A percentile compares a stretch with the other conserved stretches of the same genome.
Conservation (phyloP, 176 grass and related monocot genomes). For the Ananas comosus region DNA sequence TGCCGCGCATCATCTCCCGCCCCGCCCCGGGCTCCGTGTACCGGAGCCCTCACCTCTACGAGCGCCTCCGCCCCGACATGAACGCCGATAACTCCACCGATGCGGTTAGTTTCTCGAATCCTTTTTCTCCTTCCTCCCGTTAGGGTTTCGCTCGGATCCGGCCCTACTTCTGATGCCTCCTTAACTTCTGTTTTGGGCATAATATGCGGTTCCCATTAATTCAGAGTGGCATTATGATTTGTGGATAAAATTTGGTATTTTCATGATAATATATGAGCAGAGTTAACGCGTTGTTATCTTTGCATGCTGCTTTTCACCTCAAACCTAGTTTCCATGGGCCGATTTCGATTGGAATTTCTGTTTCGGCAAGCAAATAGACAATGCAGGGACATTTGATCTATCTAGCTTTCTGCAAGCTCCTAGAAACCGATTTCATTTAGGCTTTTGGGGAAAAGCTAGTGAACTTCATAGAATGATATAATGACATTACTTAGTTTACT, state of each 20-base stretch:
- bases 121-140: not conserved
- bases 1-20: slow-evolving; percentile 78
- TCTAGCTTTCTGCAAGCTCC: not conserved
- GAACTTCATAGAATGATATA: not conserved
- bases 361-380: not conserved
- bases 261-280: too few species aligned
- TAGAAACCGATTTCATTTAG: not conserved
- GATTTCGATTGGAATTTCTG: not conserved
- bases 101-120: slow-evolving; percentile 34
- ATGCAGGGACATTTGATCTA: not conserved
- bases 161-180: not conserved
- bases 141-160: not conserved
- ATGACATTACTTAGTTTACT: not conserved
- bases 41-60: slow-evolving; percentile 82
- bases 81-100: slow-evolving; percentile 88
- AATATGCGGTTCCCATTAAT: too few species aligned
- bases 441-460: not conserved
- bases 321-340: not conserved
- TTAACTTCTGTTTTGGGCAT: too few species aligned
- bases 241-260: too few species aligned
- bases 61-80: slow-evolving; percentile 62
- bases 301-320: too few species aligned
- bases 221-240: too few species aligned
- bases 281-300: too few species aligned
- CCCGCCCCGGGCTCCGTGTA: slow-evolving; percentile 66